Evolutionary conservation across 768 basidiomycete species (phyloP), one percentile per base, ranked within the genome.

Genomic region (Trametes cinnabarina): DNA sequence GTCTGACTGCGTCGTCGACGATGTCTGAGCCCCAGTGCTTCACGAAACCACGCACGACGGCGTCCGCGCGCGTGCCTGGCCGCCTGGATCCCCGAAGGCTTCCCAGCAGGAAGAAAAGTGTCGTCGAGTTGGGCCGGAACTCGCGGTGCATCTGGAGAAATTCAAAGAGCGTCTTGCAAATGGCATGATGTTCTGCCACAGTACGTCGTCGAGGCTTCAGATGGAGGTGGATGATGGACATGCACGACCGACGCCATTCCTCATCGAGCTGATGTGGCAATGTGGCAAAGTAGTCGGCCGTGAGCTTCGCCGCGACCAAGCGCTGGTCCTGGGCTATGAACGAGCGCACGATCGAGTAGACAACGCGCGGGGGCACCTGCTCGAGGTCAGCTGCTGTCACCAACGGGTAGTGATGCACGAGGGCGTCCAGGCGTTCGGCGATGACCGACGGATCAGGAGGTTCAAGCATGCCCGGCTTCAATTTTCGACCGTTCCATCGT

Each of bases 171-270:
- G 73, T 73, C 60, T 74, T 73, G 39, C 78, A 78, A 49, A 74
- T 71, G 28, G 75, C 67, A 64, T 75, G 79, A 62, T 83, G 77
- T 37, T 68, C 76, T 32, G 73, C 68, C 42, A 84, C 66, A 32
- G 81, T 78, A 11, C 40, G 43, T 39, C 6, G 57, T 2, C 57
- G 51, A 26, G 56, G 68, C 15, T 53, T 68, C 51, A 83, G 71
- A 66, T 81, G 76, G 28, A 81, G 70, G 64, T 88, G 80, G 51
- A 90, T 75, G 52, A 90, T 79, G 50, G 78, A 73, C 46, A 86
- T 70, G 60, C 80, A 80, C 32, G 65, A 58, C 34, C 66, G 65
- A 17, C 69, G 70, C 66, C 71, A 69, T 47, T 67, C 69, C 20
- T 63, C 61, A 66, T 70, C 68, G 40, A 87, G 65, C 32, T 62